Base-by-base conservation (phyloP, 495 filamentous ascomycete species). In the Aspergillus coremiiformis region DNA sequence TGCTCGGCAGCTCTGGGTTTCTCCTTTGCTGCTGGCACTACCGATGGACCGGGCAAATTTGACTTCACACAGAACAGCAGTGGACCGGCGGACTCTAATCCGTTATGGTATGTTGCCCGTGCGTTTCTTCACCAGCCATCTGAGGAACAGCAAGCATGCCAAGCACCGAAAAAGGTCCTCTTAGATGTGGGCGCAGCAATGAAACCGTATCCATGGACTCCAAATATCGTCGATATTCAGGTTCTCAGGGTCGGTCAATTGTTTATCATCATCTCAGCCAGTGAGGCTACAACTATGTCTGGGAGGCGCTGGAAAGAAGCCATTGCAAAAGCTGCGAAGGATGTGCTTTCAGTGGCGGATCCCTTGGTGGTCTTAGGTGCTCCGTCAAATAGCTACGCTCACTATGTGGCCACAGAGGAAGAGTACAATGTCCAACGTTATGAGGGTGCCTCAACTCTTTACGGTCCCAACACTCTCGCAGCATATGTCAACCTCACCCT, bases 221-320 rank as follows among this genome's bases (percentile, higher is more conserved):
- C 93, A 5, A 95, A 96, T 55, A 84, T 98, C 47, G 91, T 95
- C 29, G 92, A 98, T 63, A 79, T 98, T 30, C 93, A 98, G 63
- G 73, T 87, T 19, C 76, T 96, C 26, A 84, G 93, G 24, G 86
- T 95, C 4, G 93, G 93, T 7, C 90, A 95, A 62, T 69, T 98
- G 15, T 73, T 94, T 43, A 85, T 96, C 52, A 83, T 98, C 54
- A 80, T 96, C 22, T 86, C 84, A 19, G 86, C 91, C 0, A 93
- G 93, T 46, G 93, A 96, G 69, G 91, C 89, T 8, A 95, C 86
- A 0, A 96, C 92, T 1, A 98, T 98, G 92, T 84, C 90, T 10
- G 92, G 93, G 0, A 78, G 92, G 14, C 84, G 93, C 12, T 98
- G 93, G 93, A 88, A 85, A 64, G 79, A 84, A 30, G 85, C 89